A percentile compares a stretch with the other conserved stretches of the same genome.
phyloP scores from a whole-genome alignment of 1,139 yeast species.

The Suhomyces terraborum region DNA sequence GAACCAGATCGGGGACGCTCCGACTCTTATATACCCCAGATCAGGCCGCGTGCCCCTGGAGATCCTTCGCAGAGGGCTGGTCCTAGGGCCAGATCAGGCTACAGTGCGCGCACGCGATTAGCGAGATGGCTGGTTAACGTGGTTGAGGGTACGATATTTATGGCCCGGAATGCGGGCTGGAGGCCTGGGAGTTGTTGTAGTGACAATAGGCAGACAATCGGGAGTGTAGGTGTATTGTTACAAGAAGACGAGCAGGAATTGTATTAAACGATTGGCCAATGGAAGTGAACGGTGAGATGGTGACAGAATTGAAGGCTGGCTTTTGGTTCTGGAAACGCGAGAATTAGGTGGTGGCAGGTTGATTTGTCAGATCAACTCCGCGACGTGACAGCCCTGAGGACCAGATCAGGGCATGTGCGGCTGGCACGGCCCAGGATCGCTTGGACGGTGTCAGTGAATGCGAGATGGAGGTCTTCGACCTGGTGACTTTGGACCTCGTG shows the following conservation, averaged over 20 bases:
- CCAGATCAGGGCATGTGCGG: neutral
- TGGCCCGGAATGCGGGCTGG: neutral
- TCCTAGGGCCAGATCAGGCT: constrained; percentile 8
- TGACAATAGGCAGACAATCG: constrained; percentile 6
- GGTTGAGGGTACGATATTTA: constrained; percentile 10
- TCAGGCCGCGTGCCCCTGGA: constrained; percentile 1
- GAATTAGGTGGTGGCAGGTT: too few relatives aligned
- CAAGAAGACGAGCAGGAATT: neutral
- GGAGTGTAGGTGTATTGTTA: too few relatives aligned
- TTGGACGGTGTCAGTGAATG: too few relatives aligned
- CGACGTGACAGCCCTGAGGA: neutral
- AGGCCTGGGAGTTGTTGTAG: constrained; percentile 2
- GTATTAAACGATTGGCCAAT: neutral
- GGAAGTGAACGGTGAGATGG: neutral
- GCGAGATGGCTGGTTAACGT: constrained; percentile 9
- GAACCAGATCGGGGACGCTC: neutral
- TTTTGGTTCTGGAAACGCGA: too few relatives aligned
- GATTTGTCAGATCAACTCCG: too few relatives aligned
- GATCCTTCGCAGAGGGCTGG: constrained; percentile 8
- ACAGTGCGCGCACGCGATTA: constrained; percentile 4
- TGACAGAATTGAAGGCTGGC: neutral
- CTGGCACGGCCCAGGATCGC: too few relatives aligned
- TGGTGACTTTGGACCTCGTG: too few relatives aligned
- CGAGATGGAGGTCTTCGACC: too few relatives aligned
- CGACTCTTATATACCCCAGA: constrained; percentile 4